Conservation (phyloP, 1,139 yeast species). For the Torulaspora globosa region DNA sequence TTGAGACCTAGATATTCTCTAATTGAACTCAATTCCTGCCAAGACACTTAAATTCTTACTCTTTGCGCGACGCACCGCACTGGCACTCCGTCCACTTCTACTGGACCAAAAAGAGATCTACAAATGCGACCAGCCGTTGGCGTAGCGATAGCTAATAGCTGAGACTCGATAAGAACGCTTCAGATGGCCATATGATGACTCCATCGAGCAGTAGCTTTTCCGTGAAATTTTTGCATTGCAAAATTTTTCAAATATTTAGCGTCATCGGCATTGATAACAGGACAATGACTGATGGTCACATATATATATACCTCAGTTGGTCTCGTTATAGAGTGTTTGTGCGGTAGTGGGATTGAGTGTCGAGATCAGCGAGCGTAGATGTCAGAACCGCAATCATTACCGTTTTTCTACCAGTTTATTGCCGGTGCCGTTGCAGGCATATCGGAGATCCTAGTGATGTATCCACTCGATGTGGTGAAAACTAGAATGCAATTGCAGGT, state of each 20-base stretch:
- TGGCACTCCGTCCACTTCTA: too few relatives aligned
- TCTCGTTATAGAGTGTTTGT: not conserved
- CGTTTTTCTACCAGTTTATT: constrained; percentile 83
- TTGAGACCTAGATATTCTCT: too few relatives aligned
- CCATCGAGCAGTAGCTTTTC: not conserved
- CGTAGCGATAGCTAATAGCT: too few relatives aligned
- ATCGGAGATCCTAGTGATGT: constrained; percentile 95
- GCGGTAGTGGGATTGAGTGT: not conserved
- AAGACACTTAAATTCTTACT: too few relatives aligned
- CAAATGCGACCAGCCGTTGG: too few relatives aligned
- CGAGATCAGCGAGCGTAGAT: not conserved
- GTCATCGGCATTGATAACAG: constrained; percentile 6
- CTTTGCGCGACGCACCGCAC: too few relatives aligned
- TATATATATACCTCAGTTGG: not conserved
- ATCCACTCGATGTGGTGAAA: constrained; percentile 96
- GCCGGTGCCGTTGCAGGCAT: constrained; percentile 98
- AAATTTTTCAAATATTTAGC: constrained; percentile 6
- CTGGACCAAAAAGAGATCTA: not conserved
- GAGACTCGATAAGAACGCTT: not conserved
- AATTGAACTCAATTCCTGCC: not conserved
- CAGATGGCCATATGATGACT: not conserved
- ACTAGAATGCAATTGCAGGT: constrained; percentile 92
- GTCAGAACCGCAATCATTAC: constrained; percentile 47
- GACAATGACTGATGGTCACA: not conserved
- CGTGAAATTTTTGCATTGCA: constrained; percentile 6